Base-by-base conservation (phyloP, 2,329 filamentous ascomycete genomes). In the Neonectria coccinea region DNA sequence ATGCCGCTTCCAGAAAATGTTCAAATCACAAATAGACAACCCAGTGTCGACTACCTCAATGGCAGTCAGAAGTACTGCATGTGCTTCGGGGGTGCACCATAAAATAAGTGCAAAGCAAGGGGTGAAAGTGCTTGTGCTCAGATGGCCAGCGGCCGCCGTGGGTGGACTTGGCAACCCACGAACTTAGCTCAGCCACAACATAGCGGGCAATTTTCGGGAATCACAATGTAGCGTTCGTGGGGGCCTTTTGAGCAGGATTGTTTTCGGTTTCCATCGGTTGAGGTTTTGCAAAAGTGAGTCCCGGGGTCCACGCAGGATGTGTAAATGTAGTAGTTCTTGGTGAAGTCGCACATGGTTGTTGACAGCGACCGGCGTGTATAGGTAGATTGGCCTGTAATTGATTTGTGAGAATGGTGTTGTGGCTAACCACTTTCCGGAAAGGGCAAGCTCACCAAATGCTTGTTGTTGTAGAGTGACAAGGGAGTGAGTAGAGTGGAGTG, bases 271-370 rank as follows among this genome's bases (percentile, higher is more conserved):
- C 90, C 90, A 72, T 93, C 91, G 56, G 90, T 82, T 1, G 88
- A 88, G 2, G 89, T 92, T 68, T 87, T 84, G 77, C 91, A 90
- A 78, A 92, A 92, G 77, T 93, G 91, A 16, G 86, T 83, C 44
- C 87, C 88, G 0, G 90, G 91, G 74, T 92, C 89, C 61, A 85
- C 79, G 74, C 91, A 93, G 47, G 87, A 84, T 62, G 89, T 89
- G 80, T 92, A 93, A 77, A 93, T 89, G 79, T 92, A 92, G 77
- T 90, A 93, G 79, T 92, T 92, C 73, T 91, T 91, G 73, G 88
- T 91, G 74, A 90, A 92, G 76, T 88, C 83, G 75, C 86, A 88
- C 86, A 88, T 87, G 64, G 29, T 81, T 74, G 62, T 47, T 53
- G 31, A 29, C 25, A 47, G 41, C 31, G 52, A 31, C 33, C 39